Conservation (phyloP, 169 alveolate genomes). For the Plasmodium reichenowi region DNA sequence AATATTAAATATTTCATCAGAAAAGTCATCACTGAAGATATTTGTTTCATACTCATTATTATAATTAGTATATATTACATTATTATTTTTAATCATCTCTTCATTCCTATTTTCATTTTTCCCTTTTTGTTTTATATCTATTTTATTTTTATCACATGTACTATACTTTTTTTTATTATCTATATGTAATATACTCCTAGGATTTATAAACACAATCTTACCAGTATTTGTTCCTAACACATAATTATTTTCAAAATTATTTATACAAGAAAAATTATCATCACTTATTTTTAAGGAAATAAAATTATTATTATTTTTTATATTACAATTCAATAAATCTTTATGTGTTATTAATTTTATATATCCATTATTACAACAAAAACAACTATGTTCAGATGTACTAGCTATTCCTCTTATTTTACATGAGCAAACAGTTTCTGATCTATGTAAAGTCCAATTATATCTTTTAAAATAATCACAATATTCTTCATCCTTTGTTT, state of each 20-base stretch:
- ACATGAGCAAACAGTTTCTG: slow-evolving; percentile 13
- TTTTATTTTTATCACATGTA: too few relatives aligned
- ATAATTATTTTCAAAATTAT: slow-evolving; percentile 10
- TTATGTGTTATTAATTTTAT: slow-evolving; percentile 16
- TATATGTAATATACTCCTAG: slow-evolving; percentile 16
- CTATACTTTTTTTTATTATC: background rate
- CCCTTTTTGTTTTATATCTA: background rate
- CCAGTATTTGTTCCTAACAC: slow-evolving; percentile 50
- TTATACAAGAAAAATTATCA: slow-evolving; percentile 29
- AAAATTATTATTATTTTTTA: slow-evolving; percentile 36
- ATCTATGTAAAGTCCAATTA: slow-evolving; percentile 27
- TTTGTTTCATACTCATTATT: background rate
- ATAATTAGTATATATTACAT: background rate
- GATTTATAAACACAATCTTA: slow-evolving; percentile 23
- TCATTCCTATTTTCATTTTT: background rate
- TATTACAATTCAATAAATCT: slow-evolving; percentile 34
- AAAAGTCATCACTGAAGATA: background rate
- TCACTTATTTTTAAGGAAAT: slow-evolving; percentile 59
- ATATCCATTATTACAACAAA: slow-evolving; percentile 61
- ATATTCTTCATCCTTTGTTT: background rate
- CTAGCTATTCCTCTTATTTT: slow-evolving; percentile 31
- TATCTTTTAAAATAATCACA: slow-evolving; percentile 28
- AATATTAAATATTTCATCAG: background rate
- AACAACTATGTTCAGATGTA: slow-evolving; percentile 15
- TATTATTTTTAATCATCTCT: background rate